A percentile compares a stretch with the other conserved stretches of the same genome.
Conservation (phyloP, 2,329 filamentous ascomycete species). For the Akanthomyces lecanii region DNA sequence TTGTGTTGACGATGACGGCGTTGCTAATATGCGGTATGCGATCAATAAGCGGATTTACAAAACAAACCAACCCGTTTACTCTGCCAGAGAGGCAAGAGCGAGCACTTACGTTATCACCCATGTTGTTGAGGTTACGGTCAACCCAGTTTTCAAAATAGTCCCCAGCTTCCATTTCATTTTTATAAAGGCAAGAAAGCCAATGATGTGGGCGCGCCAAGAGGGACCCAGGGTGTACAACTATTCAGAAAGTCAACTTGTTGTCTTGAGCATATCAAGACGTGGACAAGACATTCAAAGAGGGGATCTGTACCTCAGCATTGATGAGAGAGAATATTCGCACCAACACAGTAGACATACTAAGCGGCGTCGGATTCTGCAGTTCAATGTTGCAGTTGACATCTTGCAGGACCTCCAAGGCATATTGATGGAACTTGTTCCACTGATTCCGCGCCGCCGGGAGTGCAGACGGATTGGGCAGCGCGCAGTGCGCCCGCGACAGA, state of each 20-base stretch:
- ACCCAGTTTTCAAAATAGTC: neutral
- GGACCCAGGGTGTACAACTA: neutral
- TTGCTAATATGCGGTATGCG: neutral
- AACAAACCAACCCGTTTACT: neutral
- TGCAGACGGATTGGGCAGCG: neutral
- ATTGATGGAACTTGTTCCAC: conserved; percentile 5
- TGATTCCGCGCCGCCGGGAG: neutral
- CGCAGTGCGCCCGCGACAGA: neutral
- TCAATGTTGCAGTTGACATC: neutral
- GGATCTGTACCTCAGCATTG: neutral
- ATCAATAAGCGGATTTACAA: neutral
- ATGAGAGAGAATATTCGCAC: conserved; percentile 9
- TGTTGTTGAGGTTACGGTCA: neutral
- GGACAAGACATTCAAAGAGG: neutral
- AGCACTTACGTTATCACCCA: conserved; percentile 3
- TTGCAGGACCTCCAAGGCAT: conserved; percentile 3
- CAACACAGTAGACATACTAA: neutral
- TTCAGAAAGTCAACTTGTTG: neutral
- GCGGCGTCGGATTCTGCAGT: neutral
- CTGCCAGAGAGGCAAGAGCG: neutral
- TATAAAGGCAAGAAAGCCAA: conserved; percentile 8
- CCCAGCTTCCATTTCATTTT: neutral
- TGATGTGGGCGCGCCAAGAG: conserved; percentile 6
- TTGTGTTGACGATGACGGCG: conserved; percentile 3
- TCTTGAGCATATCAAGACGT: neutral